phyloP scores from a whole-genome alignment of 768 basidiomycete genomes.

The Saitozyma sp. region DNA sequence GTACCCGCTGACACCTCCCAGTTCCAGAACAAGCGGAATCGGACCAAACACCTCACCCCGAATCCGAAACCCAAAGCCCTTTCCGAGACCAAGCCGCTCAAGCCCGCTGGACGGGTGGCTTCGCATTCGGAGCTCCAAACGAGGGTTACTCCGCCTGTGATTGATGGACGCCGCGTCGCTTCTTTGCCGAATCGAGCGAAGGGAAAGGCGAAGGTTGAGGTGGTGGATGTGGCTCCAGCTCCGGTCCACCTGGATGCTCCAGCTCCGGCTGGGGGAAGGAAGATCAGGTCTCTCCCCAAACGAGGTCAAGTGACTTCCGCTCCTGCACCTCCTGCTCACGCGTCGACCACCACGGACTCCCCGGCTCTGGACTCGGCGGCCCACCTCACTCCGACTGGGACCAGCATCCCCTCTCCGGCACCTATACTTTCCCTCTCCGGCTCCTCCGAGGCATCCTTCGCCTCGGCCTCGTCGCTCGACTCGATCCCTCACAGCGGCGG shows the following conservation, averaged over 20 bases:
- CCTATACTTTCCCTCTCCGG: conserved; percentile 16
- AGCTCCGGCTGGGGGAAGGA: too few relatives aligned
- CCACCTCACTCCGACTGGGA: neutral
- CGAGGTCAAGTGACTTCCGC: too few relatives aligned
- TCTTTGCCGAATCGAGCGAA: neutral
- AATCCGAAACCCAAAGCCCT: too few relatives aligned
- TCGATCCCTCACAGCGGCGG: conserved; percentile 6
- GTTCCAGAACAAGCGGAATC: conserved; percentile 43
- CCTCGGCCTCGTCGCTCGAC: conserved; percentile 8
- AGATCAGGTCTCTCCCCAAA: too few relatives aligned
- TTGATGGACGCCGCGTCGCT: neutral
- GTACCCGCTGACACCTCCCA: conserved; percentile 11
- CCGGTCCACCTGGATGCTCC: too few relatives aligned
- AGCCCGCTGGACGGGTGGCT: neutral
- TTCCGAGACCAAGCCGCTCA: neutral
- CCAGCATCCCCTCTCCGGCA: conserved; percentile 6
- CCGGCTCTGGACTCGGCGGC: too few relatives aligned
- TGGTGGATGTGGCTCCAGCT: neutral
- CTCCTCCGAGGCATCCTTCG: conserved; percentile 7
- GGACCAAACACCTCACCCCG: neutral
- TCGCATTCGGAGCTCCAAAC: neutral
- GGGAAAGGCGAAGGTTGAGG: neutral
- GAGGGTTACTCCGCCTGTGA: neutral
- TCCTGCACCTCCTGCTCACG: too few relatives aligned
- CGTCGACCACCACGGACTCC: too few relatives aligned